These are phyloP conservation scores for Yarrowia sp. DNA, from an alignment of 805 yeast species.

Conservation along the genomic window DNA sequence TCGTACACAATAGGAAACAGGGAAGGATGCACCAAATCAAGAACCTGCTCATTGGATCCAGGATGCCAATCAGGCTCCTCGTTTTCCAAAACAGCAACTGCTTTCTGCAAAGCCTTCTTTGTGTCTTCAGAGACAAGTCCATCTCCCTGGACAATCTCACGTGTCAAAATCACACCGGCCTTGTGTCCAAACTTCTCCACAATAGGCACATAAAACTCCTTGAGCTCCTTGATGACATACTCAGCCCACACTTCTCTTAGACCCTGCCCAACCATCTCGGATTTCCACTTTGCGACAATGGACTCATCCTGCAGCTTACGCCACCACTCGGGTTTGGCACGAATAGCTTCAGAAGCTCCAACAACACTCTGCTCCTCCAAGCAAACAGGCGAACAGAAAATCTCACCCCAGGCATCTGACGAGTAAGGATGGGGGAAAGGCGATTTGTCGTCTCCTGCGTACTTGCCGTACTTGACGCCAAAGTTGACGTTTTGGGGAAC, in stretches of 20 bases:
- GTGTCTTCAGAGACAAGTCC: slow-evolving; percentile 31
- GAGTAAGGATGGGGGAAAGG: neutral
- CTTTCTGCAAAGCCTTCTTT: neutral
- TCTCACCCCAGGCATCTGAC: neutral
- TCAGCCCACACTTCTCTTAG: slow-evolving; percentile 34
- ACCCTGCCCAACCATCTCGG: slow-evolving; percentile 32
- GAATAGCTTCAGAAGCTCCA: slow-evolving; percentile 28
- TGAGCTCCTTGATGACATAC: slow-evolving; percentile 39
- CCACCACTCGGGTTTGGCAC: slow-evolving; percentile 40
- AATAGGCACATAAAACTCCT: slow-evolving; percentile 35
- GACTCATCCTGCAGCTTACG: slow-evolving; percentile 34
- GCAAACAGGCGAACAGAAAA: neutral
- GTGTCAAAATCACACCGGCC: slow-evolving; percentile 32
- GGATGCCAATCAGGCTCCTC: slow-evolving; percentile 42
- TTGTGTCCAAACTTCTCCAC: slow-evolving; percentile 28
- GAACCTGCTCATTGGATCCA: slow-evolving; percentile 41
- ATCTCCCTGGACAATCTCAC: slow-evolving; percentile 37
- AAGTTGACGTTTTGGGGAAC: slow-evolving; percentile 3
- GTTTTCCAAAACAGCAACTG: slow-evolving; percentile 23
- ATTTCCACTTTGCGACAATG: slow-evolving; percentile 37
- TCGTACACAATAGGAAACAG: slow-evolving; percentile 42
- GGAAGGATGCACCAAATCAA: slow-evolving; percentile 47
- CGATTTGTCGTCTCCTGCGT: neutral
- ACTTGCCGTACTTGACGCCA: neutral
- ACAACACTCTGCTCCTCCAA: slow-evolving; percentile 2